These are phyloP conservation scores for Trichomonascaceae sp. DNA, from an alignment of 1,139 yeast genomes.

Conservation along the genomic window DNA sequence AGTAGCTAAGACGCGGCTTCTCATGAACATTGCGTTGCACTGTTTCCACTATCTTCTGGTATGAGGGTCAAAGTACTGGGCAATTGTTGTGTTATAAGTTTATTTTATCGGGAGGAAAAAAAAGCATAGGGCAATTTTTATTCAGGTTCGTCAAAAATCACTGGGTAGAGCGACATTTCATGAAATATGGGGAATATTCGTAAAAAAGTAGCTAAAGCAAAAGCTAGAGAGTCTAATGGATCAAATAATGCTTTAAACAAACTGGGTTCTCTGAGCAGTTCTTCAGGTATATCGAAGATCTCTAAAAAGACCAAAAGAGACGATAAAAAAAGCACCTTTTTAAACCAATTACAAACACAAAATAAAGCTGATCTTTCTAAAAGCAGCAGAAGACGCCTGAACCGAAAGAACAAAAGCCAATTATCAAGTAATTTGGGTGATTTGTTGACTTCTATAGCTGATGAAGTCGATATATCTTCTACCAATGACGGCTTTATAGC, in stretches of 20 bases:
- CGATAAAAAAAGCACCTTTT: constrained; percentile 18
- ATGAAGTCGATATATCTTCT: constrained; percentile 15
- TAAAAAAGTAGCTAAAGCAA: constrained; percentile 14
- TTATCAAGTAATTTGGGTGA: constrained; percentile 28
- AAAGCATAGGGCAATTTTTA: too few species aligned
- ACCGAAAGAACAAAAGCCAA: constrained; percentile 25
- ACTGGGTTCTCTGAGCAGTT: constrained; percentile 6
- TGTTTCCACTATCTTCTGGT: background rate
- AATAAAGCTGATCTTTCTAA: constrained; percentile 24
- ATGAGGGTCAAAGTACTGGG: background rate
- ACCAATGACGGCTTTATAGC: constrained; percentile 12
- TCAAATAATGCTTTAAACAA: background rate
- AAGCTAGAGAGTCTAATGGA: constrained; percentile 7
- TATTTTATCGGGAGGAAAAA: background rate
- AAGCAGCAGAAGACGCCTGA: constrained; percentile 22
- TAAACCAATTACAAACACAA: constrained; percentile 12
- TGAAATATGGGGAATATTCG: constrained; percentile 4
- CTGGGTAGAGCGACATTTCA: background rate
- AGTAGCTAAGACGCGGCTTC: background rate
- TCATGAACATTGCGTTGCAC: background rate
- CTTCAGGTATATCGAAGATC: constrained; percentile 20
- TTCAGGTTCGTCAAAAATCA: too few species aligned
- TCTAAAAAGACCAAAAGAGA: constrained; percentile 28
- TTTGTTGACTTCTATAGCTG: constrained; percentile 29
- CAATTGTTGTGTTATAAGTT: background rate